Percentiles rank a stretch among this genome's conserved stretches.
These are phyloP conservation scores for Prunus dulcis DNA, from an alignment of 306 rosid species.

Conservation along the genomic window DNA sequence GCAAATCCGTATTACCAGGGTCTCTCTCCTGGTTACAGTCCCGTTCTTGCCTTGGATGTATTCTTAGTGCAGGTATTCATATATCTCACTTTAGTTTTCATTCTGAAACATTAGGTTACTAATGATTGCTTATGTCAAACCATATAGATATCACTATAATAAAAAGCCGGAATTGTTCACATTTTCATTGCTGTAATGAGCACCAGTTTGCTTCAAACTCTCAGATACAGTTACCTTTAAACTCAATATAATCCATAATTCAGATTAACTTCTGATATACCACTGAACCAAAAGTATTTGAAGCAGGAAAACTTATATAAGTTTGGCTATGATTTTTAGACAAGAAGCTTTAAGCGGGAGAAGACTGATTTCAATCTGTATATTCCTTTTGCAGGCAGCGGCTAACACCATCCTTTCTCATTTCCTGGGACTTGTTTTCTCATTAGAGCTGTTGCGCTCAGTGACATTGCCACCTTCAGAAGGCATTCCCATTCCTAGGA, in stretches of 20 bases:
- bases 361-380: neutral
- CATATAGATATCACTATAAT: neutral
- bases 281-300: neutral
- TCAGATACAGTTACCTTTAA: neutral
- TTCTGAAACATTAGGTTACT: neutral
- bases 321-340: neutral
- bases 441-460: constrained; percentile 82
- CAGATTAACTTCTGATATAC: neutral
- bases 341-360: neutral
- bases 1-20: constrained; percentile 90
- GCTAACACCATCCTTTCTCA: constrained; percentile 96
- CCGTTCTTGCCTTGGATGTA: constrained; percentile 94
- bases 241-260: neutral
- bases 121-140: neutral
- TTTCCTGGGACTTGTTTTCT: constrained; percentile 84
- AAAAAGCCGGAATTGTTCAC: no score
- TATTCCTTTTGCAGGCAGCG: constrained; percentile 61
- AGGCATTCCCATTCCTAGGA: constrained; percentile 48
- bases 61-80: constrained; percentile 86
- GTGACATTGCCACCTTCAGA: constrained; percentile 75
- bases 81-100: neutral
- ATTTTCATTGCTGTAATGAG: no score
- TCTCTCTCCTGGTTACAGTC: constrained; percentile 75
- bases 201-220: neutral
- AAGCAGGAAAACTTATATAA: neutral